phyloP scores from a whole-genome alignment of 768 basidiomycete genomes.

The Russula emetica region DNA sequence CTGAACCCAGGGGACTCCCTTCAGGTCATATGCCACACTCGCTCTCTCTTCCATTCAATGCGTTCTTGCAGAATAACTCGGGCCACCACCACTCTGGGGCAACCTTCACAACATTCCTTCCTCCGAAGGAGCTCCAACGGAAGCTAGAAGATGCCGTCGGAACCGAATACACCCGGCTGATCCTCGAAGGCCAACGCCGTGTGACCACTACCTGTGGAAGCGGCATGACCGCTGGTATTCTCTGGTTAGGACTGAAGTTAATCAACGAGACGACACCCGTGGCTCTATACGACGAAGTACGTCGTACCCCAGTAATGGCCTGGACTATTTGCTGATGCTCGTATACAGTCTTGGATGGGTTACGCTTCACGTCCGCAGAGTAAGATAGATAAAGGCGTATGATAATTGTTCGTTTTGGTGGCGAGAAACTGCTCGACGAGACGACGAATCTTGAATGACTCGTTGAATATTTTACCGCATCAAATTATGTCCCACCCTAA shows the following conservation, averaged over 20 bases:
- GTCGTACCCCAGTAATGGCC: conserved; percentile 26
- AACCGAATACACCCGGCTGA: conserved; percentile 45
- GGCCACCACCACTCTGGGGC: conserved; percentile 35
- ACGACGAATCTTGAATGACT: background rate
- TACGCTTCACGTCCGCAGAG: conserved; percentile 78
- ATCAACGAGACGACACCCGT: conserved; percentile 52
- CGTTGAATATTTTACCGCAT: background rate
- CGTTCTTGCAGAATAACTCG: conserved; percentile 53
- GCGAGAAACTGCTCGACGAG: background rate
- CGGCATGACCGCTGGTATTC: conserved; percentile 94
- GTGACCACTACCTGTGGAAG: conserved; percentile 86
- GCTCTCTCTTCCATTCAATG: conserved; percentile 75
- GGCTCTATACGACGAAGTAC: conserved; percentile 91
- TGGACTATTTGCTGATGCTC: conserved; percentile 1
- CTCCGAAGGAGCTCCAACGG: conserved; percentile 52
- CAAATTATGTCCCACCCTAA: background rate
- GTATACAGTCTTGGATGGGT: conserved; percentile 89
- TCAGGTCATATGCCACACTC: conserved; percentile 93
- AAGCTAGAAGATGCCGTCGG: conserved; percentile 66
- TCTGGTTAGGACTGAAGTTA: conserved; percentile 88
- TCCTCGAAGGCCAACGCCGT: conserved; percentile 55
- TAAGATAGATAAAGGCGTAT: conserved; percentile 52
- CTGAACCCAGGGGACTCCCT: conserved; percentile 84
- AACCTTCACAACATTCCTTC: conserved; percentile 44
- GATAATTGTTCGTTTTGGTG: background rate